A percentile compares a stretch with the other conserved stretches of the same genome.
phyloP scores from a whole-genome alignment of 305 asterid species.

The Fraxinus angustifolia region DNA sequence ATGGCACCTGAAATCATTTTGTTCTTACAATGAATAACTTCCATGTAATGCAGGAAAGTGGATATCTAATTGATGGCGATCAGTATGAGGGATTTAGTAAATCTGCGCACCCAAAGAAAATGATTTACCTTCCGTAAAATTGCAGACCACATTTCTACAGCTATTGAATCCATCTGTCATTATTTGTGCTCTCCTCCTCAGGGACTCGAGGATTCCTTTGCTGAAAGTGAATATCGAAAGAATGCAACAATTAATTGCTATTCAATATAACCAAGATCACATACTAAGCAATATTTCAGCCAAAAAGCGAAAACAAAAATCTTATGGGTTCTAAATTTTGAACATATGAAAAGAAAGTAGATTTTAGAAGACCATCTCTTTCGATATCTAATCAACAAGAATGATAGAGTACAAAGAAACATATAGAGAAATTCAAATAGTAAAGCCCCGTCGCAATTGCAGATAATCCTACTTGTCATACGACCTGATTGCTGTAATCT shows the following conservation, averaged over 20 bases:
- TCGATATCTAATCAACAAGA: background rate
- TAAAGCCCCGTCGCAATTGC: background rate
- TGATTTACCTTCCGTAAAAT: slow-evolving; percentile 85
- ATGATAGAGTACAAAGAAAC: background rate
- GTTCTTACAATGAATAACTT: background rate
- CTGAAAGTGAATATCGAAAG: slow-evolving; percentile 38
- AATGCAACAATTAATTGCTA: background rate
- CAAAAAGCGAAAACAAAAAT: background rate
- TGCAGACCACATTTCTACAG: slow-evolving; percentile 94
- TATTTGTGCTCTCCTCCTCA: slow-evolving; percentile 84
- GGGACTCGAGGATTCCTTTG: slow-evolving; percentile 84
- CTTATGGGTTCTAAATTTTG: background rate
- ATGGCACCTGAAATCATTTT: slow-evolving; percentile 70
- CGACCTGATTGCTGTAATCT: background rate
- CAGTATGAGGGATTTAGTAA: background rate
- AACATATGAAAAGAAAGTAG: background rate
- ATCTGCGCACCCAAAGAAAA: background rate
- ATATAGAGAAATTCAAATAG: background rate
- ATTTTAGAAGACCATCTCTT: background rate
- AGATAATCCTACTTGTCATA: background rate
- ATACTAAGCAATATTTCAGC: background rate
- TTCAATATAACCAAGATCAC: background rate
- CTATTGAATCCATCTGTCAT: slow-evolving; percentile 98
- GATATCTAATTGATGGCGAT: background rate
- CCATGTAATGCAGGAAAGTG: background rate